Evolutionary conservation across 441 rosid species (phyloP), one percentile per base, ranked within the genome.

Genomic region (Adansonia madagascariensis): DNA sequence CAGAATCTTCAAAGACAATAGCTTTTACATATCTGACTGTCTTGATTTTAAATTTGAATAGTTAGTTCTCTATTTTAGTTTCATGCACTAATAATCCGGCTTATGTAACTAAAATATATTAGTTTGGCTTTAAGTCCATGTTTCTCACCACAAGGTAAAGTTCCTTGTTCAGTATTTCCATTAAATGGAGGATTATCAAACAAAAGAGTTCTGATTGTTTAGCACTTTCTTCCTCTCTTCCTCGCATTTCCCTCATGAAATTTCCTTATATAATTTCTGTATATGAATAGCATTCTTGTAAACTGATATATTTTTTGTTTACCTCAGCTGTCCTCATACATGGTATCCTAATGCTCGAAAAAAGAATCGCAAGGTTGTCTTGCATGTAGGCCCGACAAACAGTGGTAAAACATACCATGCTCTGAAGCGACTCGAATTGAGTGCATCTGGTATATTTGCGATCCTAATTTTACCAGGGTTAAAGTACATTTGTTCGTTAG

Each of bases 371-470:
- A 92, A 88, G 83, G 91, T 95, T 77, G 56, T 91, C 80, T 85
- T 95, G 80, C 99, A 95, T 49, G 95, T 95, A 46, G 99, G 99
- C 6, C 99, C 99, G 0, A 93, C 99, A 27, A 95, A 95, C 63
- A 95, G 99, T 79, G 99, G 99, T 57, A 95, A 95, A 87, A 93
- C 99, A 15, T 80, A 93, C 78, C 89, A 86, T 14, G 98, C 99
- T 27, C 86, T 95, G 67, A 92, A 92, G 88, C 89, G 79, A 71
- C 88, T 95, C 15, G 90, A 91, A 79, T 85, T 80, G 41, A 89
- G 98, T 83, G 76, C 94, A 81, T 91, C 99, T 72, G 99, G 99
- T 91, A 87, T 79, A 74, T 24, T 46, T 8, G 69, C 1, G 14
- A 50, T 80, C 67, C 77, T 71, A 75, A 67, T 71, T 82, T 65